phyloP scores from a whole-genome alignment of 352 stramenopile species.

The Pelagophyceae sp. region DNA sequence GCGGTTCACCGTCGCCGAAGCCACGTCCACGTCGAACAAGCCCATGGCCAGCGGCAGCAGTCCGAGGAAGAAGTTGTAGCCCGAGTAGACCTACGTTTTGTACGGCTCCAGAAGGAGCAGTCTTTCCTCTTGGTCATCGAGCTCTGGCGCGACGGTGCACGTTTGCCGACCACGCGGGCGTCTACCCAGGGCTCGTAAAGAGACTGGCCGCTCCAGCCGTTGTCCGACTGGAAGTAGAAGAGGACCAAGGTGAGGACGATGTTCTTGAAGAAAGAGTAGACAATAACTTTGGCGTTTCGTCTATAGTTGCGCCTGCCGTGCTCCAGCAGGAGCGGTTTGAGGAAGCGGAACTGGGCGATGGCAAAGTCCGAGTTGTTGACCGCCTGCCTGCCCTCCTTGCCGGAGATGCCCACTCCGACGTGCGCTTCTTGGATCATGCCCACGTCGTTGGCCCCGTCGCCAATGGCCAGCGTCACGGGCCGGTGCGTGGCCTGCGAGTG shows the following conservation, averaged over 20 bases:
- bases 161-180: too few relatives aligned
- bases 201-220: conserved; percentile 33
- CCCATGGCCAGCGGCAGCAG: conserved; percentile 37
- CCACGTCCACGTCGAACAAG: conserved; percentile 37
- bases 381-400: conserved; percentile 84
- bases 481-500: conserved; percentile 32
- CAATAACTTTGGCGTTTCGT: conserved; percentile 77
- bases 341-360: conserved; percentile 81
- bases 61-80: conserved; percentile 41
- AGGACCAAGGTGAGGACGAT: conserved; percentile 85
- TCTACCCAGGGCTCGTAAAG: conserved; percentile 29
- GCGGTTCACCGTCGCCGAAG: conserved; percentile 20
- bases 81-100: conserved; percentile 37
- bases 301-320: conserved; percentile 87
- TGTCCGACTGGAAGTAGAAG: conserved; percentile 86
- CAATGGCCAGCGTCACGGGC: conserved; percentile 75
- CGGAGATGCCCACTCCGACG: conserved; percentile 80
- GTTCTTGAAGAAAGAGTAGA: conserved; percentile 93
- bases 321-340: conserved; percentile 73
- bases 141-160: conserved; percentile 3
- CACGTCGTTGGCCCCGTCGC: conserved; percentile 84
- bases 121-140: conserved; percentile 24
- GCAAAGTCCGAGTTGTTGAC: conserved; percentile 85
- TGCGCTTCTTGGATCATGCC: conserved; percentile 85
- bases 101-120: too few relatives aligned